These are phyloP conservation scores for Monotropa hypopitys DNA, from an alignment of 179 eudicot genomes.

Conservation along the genomic window DNA sequence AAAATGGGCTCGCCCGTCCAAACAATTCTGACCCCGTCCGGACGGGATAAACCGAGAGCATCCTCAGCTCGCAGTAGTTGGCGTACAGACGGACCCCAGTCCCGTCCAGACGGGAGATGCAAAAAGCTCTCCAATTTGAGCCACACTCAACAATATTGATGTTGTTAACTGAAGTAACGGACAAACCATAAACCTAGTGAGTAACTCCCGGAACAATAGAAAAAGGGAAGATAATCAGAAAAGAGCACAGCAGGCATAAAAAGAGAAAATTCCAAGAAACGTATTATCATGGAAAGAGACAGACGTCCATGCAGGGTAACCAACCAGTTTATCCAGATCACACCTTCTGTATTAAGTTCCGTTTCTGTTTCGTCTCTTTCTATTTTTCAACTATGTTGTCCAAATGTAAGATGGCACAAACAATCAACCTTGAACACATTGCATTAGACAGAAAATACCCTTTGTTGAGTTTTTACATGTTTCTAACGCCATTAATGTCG, in stretches of 20 bases:
- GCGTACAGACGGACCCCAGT: too few species aligned
- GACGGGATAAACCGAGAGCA: too few species aligned
- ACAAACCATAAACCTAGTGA: background rate
- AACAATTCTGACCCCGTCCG: too few species aligned
- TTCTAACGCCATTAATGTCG: background rate
- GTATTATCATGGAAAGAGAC: background rate
- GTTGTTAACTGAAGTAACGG: background rate
- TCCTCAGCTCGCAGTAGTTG: too few species aligned
- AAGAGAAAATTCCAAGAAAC: background rate
- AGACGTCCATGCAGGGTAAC: background rate
- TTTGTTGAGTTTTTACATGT: background rate
- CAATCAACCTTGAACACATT: background rate
- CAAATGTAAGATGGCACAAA: background rate
- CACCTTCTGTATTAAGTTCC: background rate
- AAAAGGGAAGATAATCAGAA: background rate
- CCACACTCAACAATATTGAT: too few species aligned
- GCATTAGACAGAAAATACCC: background rate
- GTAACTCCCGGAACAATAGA: background rate
- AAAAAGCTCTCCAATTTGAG: too few species aligned
- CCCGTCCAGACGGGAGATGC: too few species aligned
- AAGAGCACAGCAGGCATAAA: background rate
- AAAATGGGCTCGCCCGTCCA: too few species aligned
- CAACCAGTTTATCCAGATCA: background rate
- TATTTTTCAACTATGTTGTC: background rate
- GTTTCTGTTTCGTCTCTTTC: background rate